These are phyloP conservation scores for Penicilliopsis zonata DNA, from an alignment of 495 filamentous ascomycete species.

Conservation along the genomic window DNA sequence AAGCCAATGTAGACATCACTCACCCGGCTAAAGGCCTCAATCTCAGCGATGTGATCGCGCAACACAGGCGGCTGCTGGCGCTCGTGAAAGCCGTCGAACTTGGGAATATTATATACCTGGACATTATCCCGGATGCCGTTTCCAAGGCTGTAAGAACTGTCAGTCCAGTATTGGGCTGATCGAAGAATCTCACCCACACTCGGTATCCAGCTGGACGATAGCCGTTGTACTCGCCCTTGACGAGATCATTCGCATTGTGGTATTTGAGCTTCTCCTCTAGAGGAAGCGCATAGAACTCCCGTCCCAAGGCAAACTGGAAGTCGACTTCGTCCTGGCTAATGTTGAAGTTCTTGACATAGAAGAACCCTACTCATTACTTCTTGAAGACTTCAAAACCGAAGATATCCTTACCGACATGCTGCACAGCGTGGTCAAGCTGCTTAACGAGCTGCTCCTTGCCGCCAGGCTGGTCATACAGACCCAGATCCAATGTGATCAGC, in stretches of 20 bases:
- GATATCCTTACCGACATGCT: conserved; percentile 25
- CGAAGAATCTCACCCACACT: conserved; percentile 14
- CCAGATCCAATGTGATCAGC: conserved; percentile 41
- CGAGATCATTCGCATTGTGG: conserved; percentile 33
- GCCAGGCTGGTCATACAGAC: conserved; percentile 33
- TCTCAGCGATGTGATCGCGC: conserved; percentile 21
- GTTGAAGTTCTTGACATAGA: conserved; percentile 38
- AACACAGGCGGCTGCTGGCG: conserved; percentile 31
- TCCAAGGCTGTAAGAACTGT: no score
- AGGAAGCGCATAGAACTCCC: conserved; percentile 35
- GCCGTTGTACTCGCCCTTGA: conserved; percentile 33
- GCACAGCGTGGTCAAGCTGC: conserved; percentile 41
- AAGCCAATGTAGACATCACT: no score
- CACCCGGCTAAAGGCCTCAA: conserved; percentile 33
- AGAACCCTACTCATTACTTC: conserved; percentile 27
- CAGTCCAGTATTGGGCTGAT: no score
- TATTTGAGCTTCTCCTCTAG: conserved; percentile 36
- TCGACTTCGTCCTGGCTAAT: conserved; percentile 37
- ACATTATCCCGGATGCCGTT: conserved; percentile 37
- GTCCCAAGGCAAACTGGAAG: conserved; percentile 38
- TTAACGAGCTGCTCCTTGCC: conserved; percentile 41
- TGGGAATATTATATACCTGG: conserved; percentile 44
- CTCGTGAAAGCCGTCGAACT: conserved; percentile 31
- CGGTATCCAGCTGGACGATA: conserved; percentile 16
- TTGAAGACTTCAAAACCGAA: neutral